phyloP scores from a whole-genome alignment of 1,284 basidiomycete species.

The Cryptococcus floricola region DNA sequence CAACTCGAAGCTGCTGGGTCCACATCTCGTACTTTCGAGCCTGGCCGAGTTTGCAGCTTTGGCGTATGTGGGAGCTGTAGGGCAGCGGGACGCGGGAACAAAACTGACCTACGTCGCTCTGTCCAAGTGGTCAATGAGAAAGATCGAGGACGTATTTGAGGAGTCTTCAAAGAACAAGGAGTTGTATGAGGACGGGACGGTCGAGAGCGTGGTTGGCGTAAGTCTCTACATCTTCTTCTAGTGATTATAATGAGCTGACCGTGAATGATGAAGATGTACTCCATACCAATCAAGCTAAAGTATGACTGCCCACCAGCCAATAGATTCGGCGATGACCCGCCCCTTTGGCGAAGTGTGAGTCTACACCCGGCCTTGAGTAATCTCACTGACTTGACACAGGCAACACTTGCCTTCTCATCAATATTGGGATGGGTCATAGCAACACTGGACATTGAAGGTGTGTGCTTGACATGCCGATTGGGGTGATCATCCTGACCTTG shows the following conservation, averaged over 20 bases:
- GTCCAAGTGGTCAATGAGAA: conserved; percentile 79
- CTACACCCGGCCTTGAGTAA: too few species aligned
- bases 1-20: conserved; percentile 53
- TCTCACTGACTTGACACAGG: conserved; percentile 10
- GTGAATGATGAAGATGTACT: conserved; percentile 61
- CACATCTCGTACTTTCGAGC: conserved; percentile 72
- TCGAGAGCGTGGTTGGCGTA: conserved; percentile 77
- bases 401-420: conserved; percentile 23
- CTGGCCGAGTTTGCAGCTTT: conserved; percentile 79
- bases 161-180: conserved; percentile 53
- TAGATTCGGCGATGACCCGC: conserved; percentile 76
- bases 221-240: conserved; percentile 32
- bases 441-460: conserved; percentile 15
- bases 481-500: neutral
- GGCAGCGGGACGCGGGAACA: conserved; percentile 44
- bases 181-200: conserved; percentile 73
- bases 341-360: conserved; percentile 87
- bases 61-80: conserved; percentile 74
- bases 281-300: conserved; percentile 86
- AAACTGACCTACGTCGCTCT: conserved; percentile 82
- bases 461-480: neutral
- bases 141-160: conserved; percentile 62
- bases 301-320: conserved; percentile 87
- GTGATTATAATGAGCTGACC: neutral
- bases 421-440: conserved; percentile 21